Evolutionary conservation across 768 basidiomycete genomes (phyloP), one percentile per base, ranked within the genome.

Genomic region (Trichaptum fuscoviolaceum): DNA sequence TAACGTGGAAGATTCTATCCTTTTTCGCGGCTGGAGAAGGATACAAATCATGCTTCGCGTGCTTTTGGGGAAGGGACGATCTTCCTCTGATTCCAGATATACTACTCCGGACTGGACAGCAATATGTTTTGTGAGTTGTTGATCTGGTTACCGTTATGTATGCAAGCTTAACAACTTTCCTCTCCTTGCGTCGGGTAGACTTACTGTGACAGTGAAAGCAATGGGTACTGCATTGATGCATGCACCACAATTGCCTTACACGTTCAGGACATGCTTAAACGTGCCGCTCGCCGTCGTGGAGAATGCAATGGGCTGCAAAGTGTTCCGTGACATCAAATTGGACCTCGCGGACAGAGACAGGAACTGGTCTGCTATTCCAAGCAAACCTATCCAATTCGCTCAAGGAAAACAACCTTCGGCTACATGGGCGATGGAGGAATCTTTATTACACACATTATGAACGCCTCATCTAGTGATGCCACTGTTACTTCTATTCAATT

Each of bases 1-100:
- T 80, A 27, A 77, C 77, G 0, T 77, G 67, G 71, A 70, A 67
- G 4, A 67, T 80, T 23, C 24, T 61, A 9, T 25, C 59, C 23
- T 25, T 34, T 18, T 25, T 34, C 24, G 2, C 59, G 23, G 25
- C 30, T 2, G 59, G 23, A 34, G 59, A 61, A 9, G 24, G 25
- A 15, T 17, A 25, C 59, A 61, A 61, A 18, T 25, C 25, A 2
- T 34, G 59, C 9, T 12, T 61, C 23, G 25, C 24, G 30, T 25
- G 18, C 23, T 61, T 61, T 34, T 61, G 24, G 10, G 59, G 59
- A 25, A 4, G 59, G 30, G 23, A 61, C 10, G 6, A 23, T 24
- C 23, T 61, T 12, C 59, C 59, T 12, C 10, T 12, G 59, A 15
- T 61, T 18, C 23, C 59, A 12, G 3, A 61, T 12, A 17, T 34